Base-by-base conservation (phyloP, 768 basidiomycete species). In the Austroboletus eburneus region DNA sequence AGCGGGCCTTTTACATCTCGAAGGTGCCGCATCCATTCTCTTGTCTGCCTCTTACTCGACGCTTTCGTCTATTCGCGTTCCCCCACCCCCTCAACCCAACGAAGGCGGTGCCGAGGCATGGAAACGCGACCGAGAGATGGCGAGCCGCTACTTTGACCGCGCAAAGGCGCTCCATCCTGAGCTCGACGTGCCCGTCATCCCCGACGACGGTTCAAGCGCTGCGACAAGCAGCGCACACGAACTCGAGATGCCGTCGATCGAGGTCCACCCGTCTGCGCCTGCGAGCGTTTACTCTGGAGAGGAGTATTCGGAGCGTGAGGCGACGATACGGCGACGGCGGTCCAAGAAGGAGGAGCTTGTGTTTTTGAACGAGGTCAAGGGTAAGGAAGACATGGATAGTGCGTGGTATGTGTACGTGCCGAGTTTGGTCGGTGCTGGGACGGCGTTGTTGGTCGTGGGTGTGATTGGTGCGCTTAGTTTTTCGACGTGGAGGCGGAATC, bases 401-500 rank as follows among this genome's bases (percentile, higher is more conserved):
- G 75, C 85, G 20, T 91, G 88, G 88, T 90, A 87, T 56, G 56
- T 90, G 40, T 86, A 87, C 49, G 69, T 91, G 33, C 88, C 88
- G 4, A 82, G 85, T 21, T 63, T 91, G 51, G 81, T 91, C 7
- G 88, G 88, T 9, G 88, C 87, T 21, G 88, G 87, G n/a, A 89
- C 87, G 18, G 88, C 88, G 36, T 59, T 91, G 45, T 72, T 89
- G 35, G 84, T 89, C 18, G 82, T 87, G 18, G 85, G 85, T 0
- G 82, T 87, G 29, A 81, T 90, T 18, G 86, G 87, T 3, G 84
- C 84, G 6, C 65, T 91, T 53, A 86, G 87, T 51, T 79, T 91
- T 61, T 86, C 86, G 22, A 57, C 66, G 71, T 84, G 82, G 55
- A 75, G 83, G 64, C 74, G 83, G 52, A 83, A 76, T 55, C 83